Base-by-base conservation (phyloP, 495 filamentous ascomycete species). In the Penicillium daleae region DNA sequence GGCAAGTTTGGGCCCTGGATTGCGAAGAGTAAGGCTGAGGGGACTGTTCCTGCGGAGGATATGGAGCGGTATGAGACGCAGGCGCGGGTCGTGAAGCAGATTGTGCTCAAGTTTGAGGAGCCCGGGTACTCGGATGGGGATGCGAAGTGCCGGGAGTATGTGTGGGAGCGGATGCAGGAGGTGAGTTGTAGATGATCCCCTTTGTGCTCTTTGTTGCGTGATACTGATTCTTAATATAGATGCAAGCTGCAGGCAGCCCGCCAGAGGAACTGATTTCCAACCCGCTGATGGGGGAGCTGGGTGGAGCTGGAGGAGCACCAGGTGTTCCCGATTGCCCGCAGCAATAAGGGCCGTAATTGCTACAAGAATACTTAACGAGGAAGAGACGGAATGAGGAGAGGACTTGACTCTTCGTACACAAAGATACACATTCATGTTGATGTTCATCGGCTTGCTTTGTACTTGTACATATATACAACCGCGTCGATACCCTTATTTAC, bases 101-200 rank as follows among this genome's bases (percentile, higher is more conserved):
- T 99, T 74, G 92, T 97, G 63, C 76, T 72, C 63, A 93, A 90
- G 72, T 99, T 99, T 71, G 92, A 99, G 73, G 82, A 89, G 70
- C 75, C 80, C 29, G 83, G 78, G 1, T 99, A 94, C 76, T 83
- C 83, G 19, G 95, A 99, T 80, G 83, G 88, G 40, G 92, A 96
- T 78, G 75, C 87, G 24, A 82, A 83, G 51, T 92, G 96, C 80
- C 81, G 93, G 62, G 92, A 96, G 76, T 97, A 91, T 78, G 93
- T 99, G 68, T 92, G 97, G 67, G 93, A 97, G 69, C 86, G 89
- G 71, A 98, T 99, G 95, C 95, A 99, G 71, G 92, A 93, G 86
- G 95, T 97, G 72, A 72, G 85, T 54, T 39, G 19, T 31, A 13
- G 26, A n/a, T 29, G 4, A 2, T 22, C 15, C 64, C n/a, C 62